Conservation (phyloP, 1,139 yeast genomes). For the Yamadazyma dushanensis region DNA sequence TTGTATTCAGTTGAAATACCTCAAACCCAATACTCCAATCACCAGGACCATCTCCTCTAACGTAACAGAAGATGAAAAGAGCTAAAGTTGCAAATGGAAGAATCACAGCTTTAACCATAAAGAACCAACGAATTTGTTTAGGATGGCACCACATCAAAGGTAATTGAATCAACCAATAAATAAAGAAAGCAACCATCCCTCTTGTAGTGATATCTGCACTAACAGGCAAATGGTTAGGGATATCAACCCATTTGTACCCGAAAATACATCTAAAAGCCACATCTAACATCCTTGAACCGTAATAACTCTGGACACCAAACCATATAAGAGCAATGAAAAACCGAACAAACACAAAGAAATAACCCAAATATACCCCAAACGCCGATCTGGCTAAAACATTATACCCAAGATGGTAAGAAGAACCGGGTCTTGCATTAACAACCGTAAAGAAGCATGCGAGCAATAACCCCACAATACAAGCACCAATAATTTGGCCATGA, state of each 20-base stretch:
- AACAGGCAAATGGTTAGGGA: slow-evolving; percentile 14
- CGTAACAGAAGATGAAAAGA: slow-evolving; percentile 15
- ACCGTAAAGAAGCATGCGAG: slow-evolving; percentile 16
- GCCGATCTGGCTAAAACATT: slow-evolving; percentile 15
- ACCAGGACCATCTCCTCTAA: slow-evolving; percentile 17
- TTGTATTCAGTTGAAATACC: slow-evolving; percentile 6
- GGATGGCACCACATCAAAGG: slow-evolving; percentile 19
- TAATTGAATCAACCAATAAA: slow-evolving; percentile 17
- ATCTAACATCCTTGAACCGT: slow-evolving; percentile 13
- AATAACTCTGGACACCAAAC: slow-evolving; percentile 17
- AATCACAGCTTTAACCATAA: slow-evolving; percentile 15
- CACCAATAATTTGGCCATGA: slow-evolving; percentile 17
- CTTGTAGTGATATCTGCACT: slow-evolving; percentile 16
- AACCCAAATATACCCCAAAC: slow-evolving; percentile 15
- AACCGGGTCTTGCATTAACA: slow-evolving; percentile 17
- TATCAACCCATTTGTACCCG: slow-evolving; percentile 16
- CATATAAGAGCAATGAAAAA: slow-evolving; percentile 16
- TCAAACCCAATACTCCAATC: slow-evolving; percentile 15
- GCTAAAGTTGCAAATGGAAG: slow-evolving; percentile 17
- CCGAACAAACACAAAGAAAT: slow-evolving; percentile 16
- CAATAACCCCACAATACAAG: slow-evolving; percentile 12
- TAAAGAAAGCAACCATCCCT: slow-evolving; percentile 14
- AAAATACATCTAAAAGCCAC: slow-evolving; percentile 16
- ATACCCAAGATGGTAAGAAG: slow-evolving; percentile 17
- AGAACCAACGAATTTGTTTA: slow-evolving; percentile 15